phyloP scores from a whole-genome alignment of 2,329 filamentous ascomycete species.

The Calycina herbarum region DNA sequence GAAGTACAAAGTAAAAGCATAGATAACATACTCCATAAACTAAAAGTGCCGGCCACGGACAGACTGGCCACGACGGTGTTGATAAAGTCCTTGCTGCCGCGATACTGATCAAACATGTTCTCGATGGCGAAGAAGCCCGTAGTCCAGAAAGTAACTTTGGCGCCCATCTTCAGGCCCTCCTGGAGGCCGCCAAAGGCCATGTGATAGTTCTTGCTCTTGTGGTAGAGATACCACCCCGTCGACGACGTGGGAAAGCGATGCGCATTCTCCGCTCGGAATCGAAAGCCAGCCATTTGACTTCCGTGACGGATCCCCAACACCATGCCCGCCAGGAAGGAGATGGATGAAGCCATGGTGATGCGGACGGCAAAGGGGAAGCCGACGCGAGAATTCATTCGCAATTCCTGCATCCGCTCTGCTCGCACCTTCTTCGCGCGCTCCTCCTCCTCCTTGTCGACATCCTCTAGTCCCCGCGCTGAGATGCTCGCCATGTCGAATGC shows the following conservation, averaged over 20 bases:
- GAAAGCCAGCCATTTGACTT: constrained; percentile 70
- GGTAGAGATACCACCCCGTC: constrained; percentile 95
- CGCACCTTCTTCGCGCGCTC: constrained; percentile 13
- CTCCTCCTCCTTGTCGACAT: constrained; percentile 11
- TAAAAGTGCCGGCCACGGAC: constrained; percentile 83
- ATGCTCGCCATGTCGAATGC: constrained; percentile 18
- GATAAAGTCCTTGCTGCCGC: constrained; percentile 70
- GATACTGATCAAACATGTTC: constrained; percentile 77
- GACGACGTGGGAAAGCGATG: constrained; percentile 84
- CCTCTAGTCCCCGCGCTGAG: constrained; percentile 18
- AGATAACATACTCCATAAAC: constrained; percentile 69
- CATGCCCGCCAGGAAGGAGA: constrained; percentile 69
- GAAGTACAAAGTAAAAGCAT: no score
- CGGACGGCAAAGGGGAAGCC: constrained; percentile 66
- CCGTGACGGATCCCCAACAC: constrained; percentile 71
- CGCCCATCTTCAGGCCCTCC: constrained; percentile 76
- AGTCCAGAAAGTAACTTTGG: constrained; percentile 69
- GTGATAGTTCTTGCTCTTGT: constrained; percentile 96
- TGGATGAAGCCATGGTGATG: constrained; percentile 61
- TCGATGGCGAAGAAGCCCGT: constrained; percentile 78
- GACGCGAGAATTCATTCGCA: constrained; percentile 41
- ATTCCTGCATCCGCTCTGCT: constrained; percentile 18
- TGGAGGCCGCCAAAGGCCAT: constrained; percentile 73
- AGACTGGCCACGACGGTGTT: constrained; percentile 82
- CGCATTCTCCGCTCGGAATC: constrained; percentile 93